phyloP scores from a whole-genome alignment of 768 basidiomycete genomes.

The Jaapia argillacea region DNA sequence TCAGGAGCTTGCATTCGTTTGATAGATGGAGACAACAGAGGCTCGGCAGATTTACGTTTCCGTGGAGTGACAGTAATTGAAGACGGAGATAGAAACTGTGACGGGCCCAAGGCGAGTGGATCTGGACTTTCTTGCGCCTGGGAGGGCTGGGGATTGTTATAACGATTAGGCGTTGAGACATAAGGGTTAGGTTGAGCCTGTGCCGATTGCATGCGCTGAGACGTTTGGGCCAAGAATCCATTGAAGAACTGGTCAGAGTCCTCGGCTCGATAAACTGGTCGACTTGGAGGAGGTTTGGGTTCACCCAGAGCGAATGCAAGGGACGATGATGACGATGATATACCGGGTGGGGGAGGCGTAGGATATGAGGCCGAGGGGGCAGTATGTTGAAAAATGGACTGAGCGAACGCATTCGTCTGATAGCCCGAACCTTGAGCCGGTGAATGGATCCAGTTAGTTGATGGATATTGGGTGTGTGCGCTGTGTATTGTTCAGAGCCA shows the following conservation, averaged over 20 bases:
- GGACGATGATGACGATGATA: slow-evolving; percentile 61
- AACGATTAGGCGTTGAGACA: no score
- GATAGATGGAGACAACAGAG: slow-evolving; percentile 48
- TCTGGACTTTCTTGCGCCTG: slow-evolving; percentile 22
- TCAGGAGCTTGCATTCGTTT: slow-evolving; percentile 61
- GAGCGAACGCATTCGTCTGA: slow-evolving; percentile 47
- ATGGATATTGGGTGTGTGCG: slow-evolving; percentile 19
- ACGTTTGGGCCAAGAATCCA: slow-evolving; percentile 49
- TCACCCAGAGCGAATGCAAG: slow-evolving; percentile 64
- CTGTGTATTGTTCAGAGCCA: slow-evolving; percentile 1
- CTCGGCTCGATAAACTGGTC: slow-evolving; percentile 33
- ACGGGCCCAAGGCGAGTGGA: slow-evolving; percentile 9
- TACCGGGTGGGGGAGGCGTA: slow-evolving; percentile 55
- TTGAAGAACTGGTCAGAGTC: slow-evolving; percentile 61
- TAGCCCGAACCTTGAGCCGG: slow-evolving; percentile 37
- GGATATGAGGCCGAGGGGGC: slow-evolving; percentile 58
- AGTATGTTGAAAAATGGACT: slow-evolving; percentile 54
- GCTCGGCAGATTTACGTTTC: slow-evolving; percentile 58
- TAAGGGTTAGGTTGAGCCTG: no score
- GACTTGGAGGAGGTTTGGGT: slow-evolving; percentile 20
- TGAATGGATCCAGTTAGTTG: slow-evolving; percentile 22
- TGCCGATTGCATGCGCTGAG: slow-evolving; percentile 18
- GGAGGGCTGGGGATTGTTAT: no score
- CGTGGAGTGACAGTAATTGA: slow-evolving; percentile 59
- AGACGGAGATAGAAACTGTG: no score